Evolutionary conservation across 1,284 basidiomycete species (phyloP).

Genomic region (Gymnopus androsaceus): DNA sequence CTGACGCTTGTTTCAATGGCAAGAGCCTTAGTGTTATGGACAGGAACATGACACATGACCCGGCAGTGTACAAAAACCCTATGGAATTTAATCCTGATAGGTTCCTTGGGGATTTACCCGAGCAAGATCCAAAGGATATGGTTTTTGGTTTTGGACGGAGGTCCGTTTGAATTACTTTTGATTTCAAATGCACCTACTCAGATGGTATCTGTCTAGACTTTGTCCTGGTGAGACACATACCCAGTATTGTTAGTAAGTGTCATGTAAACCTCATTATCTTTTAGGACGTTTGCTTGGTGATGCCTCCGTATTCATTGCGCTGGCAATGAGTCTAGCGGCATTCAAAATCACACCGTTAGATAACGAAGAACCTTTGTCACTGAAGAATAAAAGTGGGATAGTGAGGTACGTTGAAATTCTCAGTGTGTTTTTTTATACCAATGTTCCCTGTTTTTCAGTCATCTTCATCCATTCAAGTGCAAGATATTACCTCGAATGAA

Average conservation of each 20-base stretch:
- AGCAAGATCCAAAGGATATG: conserved; percentile 19
- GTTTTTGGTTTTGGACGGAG: conserved; percentile 24
- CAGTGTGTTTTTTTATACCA: neutral
- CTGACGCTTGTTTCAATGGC: no score
- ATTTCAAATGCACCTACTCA: neutral
- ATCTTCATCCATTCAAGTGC: conserved; percentile 34
- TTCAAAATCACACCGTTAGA: conserved; percentile 22
- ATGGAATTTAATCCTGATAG: conserved; percentile 30
- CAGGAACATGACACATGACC: conserved; percentile 23
- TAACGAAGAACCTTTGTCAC: conserved; percentile 1
- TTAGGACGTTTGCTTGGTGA: conserved; percentile 25
- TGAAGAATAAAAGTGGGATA: conserved; percentile 12
- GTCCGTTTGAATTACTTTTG: conserved; percentile 1
- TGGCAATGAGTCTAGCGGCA: conserved; percentile 23
- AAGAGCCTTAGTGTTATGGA: neutral
- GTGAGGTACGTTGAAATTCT: conserved; percentile 7
- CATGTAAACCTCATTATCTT: neutral
- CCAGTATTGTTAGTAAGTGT: neutral
- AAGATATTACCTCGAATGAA: conserved; percentile 29
- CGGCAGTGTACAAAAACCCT: conserved; percentile 21
- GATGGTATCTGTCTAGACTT: conserved; percentile 2
- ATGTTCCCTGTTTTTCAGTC: conserved; percentile 21
- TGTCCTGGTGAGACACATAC: conserved; percentile 17
- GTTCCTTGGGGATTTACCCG: conserved; percentile 21
- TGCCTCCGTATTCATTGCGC: conserved; percentile 24